phyloP scores from a whole-genome alignment of 345 rosid species.

The Noccaea caerulescens region DNA sequence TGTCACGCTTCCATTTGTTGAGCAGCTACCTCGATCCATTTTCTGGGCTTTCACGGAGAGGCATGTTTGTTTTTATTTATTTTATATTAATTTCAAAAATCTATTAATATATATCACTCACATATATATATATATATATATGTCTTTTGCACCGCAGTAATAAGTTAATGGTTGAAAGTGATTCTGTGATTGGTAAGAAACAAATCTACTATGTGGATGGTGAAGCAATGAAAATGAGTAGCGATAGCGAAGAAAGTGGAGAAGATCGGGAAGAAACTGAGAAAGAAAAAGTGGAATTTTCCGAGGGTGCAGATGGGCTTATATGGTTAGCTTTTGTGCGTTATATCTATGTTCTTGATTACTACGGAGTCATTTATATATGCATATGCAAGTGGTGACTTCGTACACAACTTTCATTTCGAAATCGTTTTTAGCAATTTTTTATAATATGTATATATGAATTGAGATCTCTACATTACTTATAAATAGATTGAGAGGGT shows the following conservation, averaged over 20 bases:
- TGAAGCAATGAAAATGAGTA: not conserved
- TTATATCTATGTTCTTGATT: conserved; percentile 17
- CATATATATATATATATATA: not conserved
- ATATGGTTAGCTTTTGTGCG: conserved; percentile 37
- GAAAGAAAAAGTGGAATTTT: conserved; percentile 1
- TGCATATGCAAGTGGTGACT: not conserved
- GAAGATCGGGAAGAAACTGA: not conserved
- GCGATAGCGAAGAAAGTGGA: not conserved
- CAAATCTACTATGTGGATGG: conserved; percentile 21
- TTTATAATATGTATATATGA: not conserved
- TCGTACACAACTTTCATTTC: conserved; percentile 1
- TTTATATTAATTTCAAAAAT: not conserved
- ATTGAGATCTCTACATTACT: not conserved
- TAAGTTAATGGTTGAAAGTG: conserved; percentile 27
- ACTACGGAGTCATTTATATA: not conserved
- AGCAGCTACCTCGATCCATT: conserved; percentile 20
- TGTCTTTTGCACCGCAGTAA: conserved; percentile 18
- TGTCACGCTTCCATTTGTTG: conserved; percentile 21
- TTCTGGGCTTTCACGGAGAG: conserved; percentile 20
- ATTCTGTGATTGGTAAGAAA: conserved; percentile 34
- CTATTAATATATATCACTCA: not conserved
- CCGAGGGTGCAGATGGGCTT: conserved; percentile 18
- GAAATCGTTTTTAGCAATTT: not conserved
- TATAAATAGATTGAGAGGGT: not conserved
- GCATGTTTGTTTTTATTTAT: conserved; percentile 20